Evolutionary conservation across 2,329 filamentous ascomycete species (phyloP).

Genomic region (Diaporthe humulicola): DNA sequence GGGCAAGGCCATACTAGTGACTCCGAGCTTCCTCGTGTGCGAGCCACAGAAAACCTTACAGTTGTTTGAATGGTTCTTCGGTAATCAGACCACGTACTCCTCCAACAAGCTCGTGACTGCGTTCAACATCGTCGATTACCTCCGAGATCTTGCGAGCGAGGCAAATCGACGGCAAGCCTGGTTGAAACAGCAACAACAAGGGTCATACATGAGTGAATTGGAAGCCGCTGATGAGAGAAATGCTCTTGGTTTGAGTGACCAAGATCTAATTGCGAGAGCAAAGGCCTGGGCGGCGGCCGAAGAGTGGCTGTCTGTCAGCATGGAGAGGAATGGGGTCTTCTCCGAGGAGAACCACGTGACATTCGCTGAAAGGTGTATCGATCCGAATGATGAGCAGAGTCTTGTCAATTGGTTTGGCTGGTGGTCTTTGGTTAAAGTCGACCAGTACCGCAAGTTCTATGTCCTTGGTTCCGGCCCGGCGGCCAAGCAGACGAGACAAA

Average conservation of each 20-base stretch:
- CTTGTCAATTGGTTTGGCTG: conserved; percentile 74
- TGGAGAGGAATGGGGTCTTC: conserved; percentile 43
- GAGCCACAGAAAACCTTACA: conserved; percentile 55
- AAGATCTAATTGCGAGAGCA: conserved; percentile 35
- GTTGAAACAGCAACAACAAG: conserved; percentile 39
- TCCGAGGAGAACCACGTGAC: conserved; percentile 56
- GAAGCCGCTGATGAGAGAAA: conserved; percentile 32
- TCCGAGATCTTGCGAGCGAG: conserved; percentile 52
- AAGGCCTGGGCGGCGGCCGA: conserved; percentile 20
- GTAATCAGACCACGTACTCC: conserved; percentile 41
- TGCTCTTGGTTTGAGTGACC: conserved; percentile 28
- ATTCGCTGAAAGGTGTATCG: conserved; percentile 61
- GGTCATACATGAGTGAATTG: conserved; percentile 16
- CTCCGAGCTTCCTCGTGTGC: conserved; percentile 63
- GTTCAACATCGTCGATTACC: conserved; percentile 51
- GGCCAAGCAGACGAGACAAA: conserved; percentile 38
- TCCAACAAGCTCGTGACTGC: conserved; percentile 52
- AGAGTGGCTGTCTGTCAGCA: conserved; percentile 19
- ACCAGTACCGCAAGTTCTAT: conserved; percentile 66
- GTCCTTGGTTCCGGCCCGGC: conserved; percentile 63
- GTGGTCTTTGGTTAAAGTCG: conserved; percentile 65
- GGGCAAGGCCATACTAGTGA: conserved; percentile 60
- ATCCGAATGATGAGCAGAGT: conserved; percentile 72
- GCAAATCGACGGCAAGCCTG: conserved; percentile 45
- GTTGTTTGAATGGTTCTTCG: conserved; percentile 58